Percentiles rank a stretch among this genome's conserved stretches.
These are phyloP conservation scores for Oryza punctata DNA, from an alignment of 176 grass and related monocot species.

Conservation along the genomic window DNA sequence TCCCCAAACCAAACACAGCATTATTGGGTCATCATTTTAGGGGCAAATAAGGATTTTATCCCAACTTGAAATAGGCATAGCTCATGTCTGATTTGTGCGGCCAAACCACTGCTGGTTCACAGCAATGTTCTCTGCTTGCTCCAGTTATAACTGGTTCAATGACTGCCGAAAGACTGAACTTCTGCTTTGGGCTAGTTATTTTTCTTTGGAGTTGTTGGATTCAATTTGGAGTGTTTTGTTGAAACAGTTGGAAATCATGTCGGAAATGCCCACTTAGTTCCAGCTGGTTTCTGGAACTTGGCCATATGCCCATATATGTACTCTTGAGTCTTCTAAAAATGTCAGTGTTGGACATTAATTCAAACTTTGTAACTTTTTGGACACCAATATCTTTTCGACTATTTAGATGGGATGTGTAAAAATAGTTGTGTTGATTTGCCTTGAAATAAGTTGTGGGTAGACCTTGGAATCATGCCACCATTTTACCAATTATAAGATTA, in stretches of 20 bases:
- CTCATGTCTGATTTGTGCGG: neutral
- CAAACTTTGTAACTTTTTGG: neutral
- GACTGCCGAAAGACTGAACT: neutral
- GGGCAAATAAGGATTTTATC: too few relatives aligned
- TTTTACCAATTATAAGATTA: too few relatives aligned
- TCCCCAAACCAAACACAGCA: too few relatives aligned
- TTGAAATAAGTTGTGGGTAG: neutral
- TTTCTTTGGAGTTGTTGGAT: neutral
- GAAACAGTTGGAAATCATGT: neutral
- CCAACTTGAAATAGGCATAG: neutral
- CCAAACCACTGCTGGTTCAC: neutral
- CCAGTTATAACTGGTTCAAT: neutral
- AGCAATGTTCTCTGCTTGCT: neutral
- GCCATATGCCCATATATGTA: neutral
- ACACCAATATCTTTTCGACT: neutral
- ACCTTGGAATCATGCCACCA: too few relatives aligned
- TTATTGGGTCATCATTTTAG: too few relatives aligned
- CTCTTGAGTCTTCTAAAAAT: too few relatives aligned
- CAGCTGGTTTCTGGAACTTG: slow-evolving; percentile 9
- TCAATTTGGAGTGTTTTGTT: neutral
- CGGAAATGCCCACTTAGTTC: neutral
- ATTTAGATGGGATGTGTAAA: neutral
- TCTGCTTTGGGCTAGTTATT: neutral
- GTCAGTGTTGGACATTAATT: neutral
- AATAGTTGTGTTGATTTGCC: neutral